Conservation (phyloP, 2,329 filamentous ascomycete genomes). For the Alternaria dauci region DNA sequence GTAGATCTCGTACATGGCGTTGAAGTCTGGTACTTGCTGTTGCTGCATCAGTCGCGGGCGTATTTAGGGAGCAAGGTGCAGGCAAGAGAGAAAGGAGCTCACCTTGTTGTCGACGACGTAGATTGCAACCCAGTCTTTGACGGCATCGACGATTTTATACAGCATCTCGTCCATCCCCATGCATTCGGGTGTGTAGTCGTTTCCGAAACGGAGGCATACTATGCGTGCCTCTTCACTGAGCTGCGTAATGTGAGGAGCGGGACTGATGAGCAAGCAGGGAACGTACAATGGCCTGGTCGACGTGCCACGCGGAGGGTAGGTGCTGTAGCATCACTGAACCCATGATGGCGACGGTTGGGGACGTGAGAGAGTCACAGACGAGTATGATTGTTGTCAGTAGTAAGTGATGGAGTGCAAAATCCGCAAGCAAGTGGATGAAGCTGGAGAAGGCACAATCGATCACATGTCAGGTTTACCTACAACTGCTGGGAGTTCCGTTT, state of each 20-base stretch:
- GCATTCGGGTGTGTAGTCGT: slow-evolving; percentile 78
- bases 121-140: slow-evolving; percentile 89
- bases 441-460: not conserved
- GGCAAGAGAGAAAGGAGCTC: not conserved
- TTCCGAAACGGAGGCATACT: slow-evolving; percentile 88
- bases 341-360: slow-evolving; percentile 51
- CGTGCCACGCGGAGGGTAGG: slow-evolving; percentile 90
- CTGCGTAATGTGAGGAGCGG: not conserved
- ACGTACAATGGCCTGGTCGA: slow-evolving; percentile 83
- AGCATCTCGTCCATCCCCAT: slow-evolving; percentile 37
- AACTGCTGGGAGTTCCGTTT: not conserved
- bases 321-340: slow-evolving; percentile 90
- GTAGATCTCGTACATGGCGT: slow-evolving; percentile 89
- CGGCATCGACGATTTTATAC: slow-evolving; percentile 48
- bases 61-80: not conserved
- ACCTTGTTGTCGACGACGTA: slow-evolving; percentile 82
- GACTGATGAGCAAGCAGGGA: not conserved
- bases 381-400: not conserved
- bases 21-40: slow-evolving; percentile 77
- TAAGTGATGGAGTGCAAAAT: not conserved
- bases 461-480: not conserved
- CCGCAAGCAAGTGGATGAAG: not conserved
- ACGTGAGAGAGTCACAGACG: too few species aligned
- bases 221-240: slow-evolving; percentile 79
- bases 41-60: not conserved